Base-by-base conservation (phyloP, 2,329 filamentous ascomycete genomes). In the Penicillium sp. region DNA sequence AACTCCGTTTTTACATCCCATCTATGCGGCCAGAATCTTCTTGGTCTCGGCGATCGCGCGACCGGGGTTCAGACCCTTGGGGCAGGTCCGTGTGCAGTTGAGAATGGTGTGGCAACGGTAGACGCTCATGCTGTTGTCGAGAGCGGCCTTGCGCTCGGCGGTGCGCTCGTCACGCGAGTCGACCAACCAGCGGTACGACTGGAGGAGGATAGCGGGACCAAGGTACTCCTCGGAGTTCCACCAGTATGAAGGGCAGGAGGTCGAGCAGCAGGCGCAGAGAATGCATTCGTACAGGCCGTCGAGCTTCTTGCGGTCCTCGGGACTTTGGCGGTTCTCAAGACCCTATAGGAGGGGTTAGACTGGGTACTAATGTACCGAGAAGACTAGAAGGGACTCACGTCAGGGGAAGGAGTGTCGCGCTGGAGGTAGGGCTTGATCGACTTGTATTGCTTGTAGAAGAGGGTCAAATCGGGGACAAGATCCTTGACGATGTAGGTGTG, bases 381-480 rank as follows among this genome's bases (percentile, higher is more conserved):
- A 58, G 20, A 60, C 47, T 34, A 28, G 72, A 4, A 27, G 20
- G 10, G 20, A 78, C 86, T 69, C 80, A 94, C 88, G 68, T 96
- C 87, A 59, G 84, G 81, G 35, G 88, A 76, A 45, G 87, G 85
- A 23, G 88, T 93, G 55, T 90, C 85, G 66, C 89, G 83, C 77
- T 97, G 93, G 44, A 98, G 84, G 72, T 95, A 98, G 35, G 93
- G 93, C 84, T 97, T 95, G 76, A 98, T 96, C 13, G 90, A 96
- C 76, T 96, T 95, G 82, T 98, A 98, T 79, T 98, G 93, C 81
- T 97, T 97, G 83, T 98, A 98, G 77, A 98, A 97, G 67, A 93
- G 87, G 54, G 93, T 98, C 76, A 98, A 77, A 69, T 98, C 93
- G 49, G 93, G 91, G 27, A 98, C 93, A 54, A 98, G 83, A 70